Evolutionary conservation across 129 eudicot species (phyloP).

Genomic region (carrot (Daucus carota)): DH1_v3.0 NC_030388.2:25952501-25953000

Average conservation of each 20-base stretch:
- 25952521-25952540: conserved; percentile 15
- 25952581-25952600: conserved; percentile 1
- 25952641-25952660: conserved; percentile 15
- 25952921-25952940: conserved; percentile 12
- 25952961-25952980: too few species aligned
- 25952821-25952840: not conserved
- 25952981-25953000: too few species aligned
- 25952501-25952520: conserved; percentile 3
- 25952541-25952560: conserved; percentile 8
- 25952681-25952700: conserved; percentile 27
- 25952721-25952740: conserved; percentile 32
- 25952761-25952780: conserved; percentile 9
- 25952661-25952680: conserved; percentile 23
- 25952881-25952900: not conserved
- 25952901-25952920: conserved; percentile 12
- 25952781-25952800: conserved; percentile 15
- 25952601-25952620: conserved; percentile 11
- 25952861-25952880: conserved; percentile 18
- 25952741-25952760: not conserved
- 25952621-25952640: conserved; percentile 14
- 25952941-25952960: not conserved
- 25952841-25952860: not conserved
- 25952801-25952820: conserved; percentile 19
- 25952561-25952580: conserved; percentile 13
- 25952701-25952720: conserved; percentile 38